Conservation (phyloP, 108 stramenopile species). For the Craspedostauros australis region DNA sequence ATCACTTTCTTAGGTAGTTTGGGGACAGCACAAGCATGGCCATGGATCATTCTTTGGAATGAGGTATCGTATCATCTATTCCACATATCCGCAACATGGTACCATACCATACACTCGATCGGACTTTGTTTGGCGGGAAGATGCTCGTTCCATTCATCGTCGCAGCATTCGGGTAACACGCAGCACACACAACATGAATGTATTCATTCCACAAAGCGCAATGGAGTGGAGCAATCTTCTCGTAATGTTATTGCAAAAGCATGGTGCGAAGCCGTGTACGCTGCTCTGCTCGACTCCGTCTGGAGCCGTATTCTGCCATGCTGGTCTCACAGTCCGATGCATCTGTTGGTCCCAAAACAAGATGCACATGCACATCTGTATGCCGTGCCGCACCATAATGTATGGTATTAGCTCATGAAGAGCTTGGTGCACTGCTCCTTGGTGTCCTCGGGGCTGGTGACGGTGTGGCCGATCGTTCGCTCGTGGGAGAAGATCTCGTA, state of each 20-base stretch:
- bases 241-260: neutral
- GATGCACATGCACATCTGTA: neutral
- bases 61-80: too few species aligned
- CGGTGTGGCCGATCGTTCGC: conserved; percentile 94
- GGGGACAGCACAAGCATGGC: too few species aligned
- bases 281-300: neutral
- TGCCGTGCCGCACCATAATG: neutral
- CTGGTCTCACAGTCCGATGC: neutral
- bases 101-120: too few species aligned
- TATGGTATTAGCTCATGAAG: conserved; percentile 46
- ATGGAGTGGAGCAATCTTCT: too few species aligned
- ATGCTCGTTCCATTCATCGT: too few species aligned
- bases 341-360: neutral
- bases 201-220: too few species aligned
- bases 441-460: conserved; percentile 94
- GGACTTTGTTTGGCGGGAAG: too few species aligned
- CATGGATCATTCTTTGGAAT: too few species aligned
- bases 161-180: too few species aligned
- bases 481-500: conserved; percentile 93
- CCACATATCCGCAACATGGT: too few species aligned
- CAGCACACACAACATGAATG: too few species aligned
- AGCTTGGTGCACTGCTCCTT: conserved; percentile 87
- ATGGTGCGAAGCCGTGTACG: neutral
- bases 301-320: neutral
- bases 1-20: too few species aligned